A percentile compares a stretch with the other conserved stretches of the same genome.
These are phyloP conservation scores for Bimuria novae-zelandiae DNA, from an alignment of 2,329 filamentous ascomycete species.

Conservation along the genomic window DNA sequence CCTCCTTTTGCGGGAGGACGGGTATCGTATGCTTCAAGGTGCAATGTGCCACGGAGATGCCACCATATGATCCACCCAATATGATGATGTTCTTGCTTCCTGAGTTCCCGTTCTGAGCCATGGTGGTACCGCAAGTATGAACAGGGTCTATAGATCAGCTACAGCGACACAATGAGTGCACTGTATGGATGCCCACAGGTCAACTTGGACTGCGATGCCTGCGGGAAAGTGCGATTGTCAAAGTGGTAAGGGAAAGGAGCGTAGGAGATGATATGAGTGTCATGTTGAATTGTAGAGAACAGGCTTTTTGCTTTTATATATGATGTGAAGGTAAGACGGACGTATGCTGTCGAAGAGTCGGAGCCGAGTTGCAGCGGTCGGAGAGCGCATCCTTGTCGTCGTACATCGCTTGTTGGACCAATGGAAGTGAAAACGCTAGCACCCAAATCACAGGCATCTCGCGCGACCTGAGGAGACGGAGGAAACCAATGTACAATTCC, in stretches of 20 bases:
- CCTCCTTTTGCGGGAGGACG: slow-evolving; percentile 24
- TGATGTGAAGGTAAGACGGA: neutral
- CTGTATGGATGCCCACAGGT: neutral
- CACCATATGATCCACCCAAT: slow-evolving; percentile 46
- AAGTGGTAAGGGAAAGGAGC: neutral
- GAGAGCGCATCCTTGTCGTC: neutral
- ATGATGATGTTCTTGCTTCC: slow-evolving; percentile 40
- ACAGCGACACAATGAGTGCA: neutral
- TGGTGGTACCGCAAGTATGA: neutral
- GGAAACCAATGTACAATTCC: no score
- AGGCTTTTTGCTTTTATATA: neutral
- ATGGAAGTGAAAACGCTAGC: neutral
- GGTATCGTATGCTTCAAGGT: slow-evolving; percentile 41
- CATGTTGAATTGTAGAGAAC: neutral
- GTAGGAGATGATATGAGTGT: neutral
- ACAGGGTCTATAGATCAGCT: neutral
- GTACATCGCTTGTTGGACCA: slow-evolving; percentile 11
- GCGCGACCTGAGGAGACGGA: no score
- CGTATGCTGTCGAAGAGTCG: neutral
- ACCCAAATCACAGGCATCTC: no score
- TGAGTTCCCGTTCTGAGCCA: neutral
- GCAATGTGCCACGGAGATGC: slow-evolving; percentile 44
- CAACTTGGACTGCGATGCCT: no score
- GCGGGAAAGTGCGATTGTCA: no score
- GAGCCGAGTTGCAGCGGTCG: slow-evolving; percentile 1